Conservation (phyloP, 2,329 filamentous ascomycete species). For the Aureobasidium sp. region DNA sequence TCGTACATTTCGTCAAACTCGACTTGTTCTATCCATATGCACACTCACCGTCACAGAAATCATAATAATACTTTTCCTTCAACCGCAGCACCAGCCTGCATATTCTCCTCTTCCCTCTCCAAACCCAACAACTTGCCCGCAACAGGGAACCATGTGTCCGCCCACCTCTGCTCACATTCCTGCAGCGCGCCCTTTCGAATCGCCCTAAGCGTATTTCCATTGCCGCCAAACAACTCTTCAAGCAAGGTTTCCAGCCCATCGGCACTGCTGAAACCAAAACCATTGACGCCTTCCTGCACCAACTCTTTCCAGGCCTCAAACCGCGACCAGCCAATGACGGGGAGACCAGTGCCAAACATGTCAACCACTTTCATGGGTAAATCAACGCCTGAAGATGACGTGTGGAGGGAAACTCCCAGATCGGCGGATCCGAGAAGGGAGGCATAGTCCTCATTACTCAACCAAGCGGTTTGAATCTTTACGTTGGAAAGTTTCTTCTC, state of each 20-base stretch:
- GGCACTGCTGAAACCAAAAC: slow-evolving; percentile 71
- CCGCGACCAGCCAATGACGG: slow-evolving; percentile 75
- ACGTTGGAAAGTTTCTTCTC: slow-evolving; percentile 61
- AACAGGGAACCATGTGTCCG: slow-evolving; percentile 84
- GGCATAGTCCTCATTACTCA: slow-evolving; percentile 79
- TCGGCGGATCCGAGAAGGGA: slow-evolving; percentile 76
- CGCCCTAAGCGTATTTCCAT: slow-evolving; percentile 56
- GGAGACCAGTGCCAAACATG: slow-evolving; percentile 93
- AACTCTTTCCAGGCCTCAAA: slow-evolving; percentile 89
- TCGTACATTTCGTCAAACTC: no score
- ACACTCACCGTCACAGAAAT: no score
- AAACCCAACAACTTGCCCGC: slow-evolving; percentile 45
- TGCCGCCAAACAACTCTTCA: slow-evolving; percentile 53
- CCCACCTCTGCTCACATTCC: slow-evolving; percentile 76
- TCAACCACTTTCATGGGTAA: slow-evolving; percentile 99
- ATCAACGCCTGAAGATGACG: slow-evolving; percentile 88
- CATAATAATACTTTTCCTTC: no score
- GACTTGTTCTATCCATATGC: no score
- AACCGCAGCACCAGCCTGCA: neutral
- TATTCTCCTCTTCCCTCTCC: neutral
- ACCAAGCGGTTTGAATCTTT: slow-evolving; percentile 73
- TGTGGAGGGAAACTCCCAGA: slow-evolving; percentile 85
- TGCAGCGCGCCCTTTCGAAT: slow-evolving; percentile 64
- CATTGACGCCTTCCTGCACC: slow-evolving; percentile 81
- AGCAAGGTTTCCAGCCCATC: slow-evolving; percentile 59